A percentile compares a stretch with the other conserved stretches of the same genome.
These are phyloP conservation scores for Goffeauzyma gilvescens DNA, from an alignment of 768 basidiomycete species.

Conservation along the genomic window DNA sequence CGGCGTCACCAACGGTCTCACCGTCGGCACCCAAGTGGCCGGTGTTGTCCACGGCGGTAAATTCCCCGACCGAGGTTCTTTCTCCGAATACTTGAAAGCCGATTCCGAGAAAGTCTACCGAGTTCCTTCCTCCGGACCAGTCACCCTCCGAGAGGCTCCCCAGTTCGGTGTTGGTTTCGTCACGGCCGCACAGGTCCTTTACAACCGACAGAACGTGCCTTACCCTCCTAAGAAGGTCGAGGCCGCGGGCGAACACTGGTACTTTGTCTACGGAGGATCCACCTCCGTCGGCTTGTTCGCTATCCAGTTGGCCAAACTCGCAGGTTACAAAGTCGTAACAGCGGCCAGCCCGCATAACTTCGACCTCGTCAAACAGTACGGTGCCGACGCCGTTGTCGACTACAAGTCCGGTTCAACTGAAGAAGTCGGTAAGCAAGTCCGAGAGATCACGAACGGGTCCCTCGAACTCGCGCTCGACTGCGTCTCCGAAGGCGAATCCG, in stretches of 20 bases:
- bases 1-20: neutral
- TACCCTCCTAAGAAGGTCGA: slow-evolving; percentile 5
- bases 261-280: slow-evolving; percentile 27
- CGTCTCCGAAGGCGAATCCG: slow-evolving; percentile 13
- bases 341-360: slow-evolving; percentile 32
- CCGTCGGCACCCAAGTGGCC: slow-evolving; percentile 18
- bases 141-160: slow-evolving; percentile 10
- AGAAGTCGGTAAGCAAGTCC: slow-evolving; percentile 17
- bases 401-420: slow-evolving; percentile 22
- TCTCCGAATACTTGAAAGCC: slow-evolving; percentile 16
- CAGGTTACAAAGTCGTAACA: slow-evolving; percentile 31
- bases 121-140: slow-evolving; percentile 12
- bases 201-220: neutral
- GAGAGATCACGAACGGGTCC: slow-evolving; percentile 16
- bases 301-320: slow-evolving; percentile 26
- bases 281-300: slow-evolving; percentile 33
- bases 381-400: slow-evolving; percentile 37
- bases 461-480: slow-evolving; percentile 12
- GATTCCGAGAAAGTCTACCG: slow-evolving; percentile 13
- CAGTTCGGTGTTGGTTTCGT: slow-evolving; percentile 18
- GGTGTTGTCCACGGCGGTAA: slow-evolving; percentile 19
- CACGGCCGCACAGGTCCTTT: slow-evolving; percentile 18
- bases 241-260: slow-evolving; percentile 6
- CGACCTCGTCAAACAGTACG: slow-evolving; percentile 32
- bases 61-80: slow-evolving; percentile 12